phyloP scores from a whole-genome alignment of 2,329 filamentous ascomycete genomes.

The Penicillium polonicum region DNA sequence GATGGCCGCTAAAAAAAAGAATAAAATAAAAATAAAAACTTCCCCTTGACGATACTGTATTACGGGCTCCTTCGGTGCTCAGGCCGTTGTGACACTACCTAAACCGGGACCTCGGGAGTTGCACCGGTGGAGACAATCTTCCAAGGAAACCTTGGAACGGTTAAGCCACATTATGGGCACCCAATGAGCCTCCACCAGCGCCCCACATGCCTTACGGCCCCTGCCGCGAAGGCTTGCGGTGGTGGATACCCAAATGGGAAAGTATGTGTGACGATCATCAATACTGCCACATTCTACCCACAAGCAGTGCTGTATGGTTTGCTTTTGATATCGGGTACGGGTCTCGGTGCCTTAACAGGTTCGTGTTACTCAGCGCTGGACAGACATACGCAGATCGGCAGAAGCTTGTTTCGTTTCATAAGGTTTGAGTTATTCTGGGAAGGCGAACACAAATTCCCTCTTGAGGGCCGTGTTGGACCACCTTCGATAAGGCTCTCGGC shows the following conservation, averaged over 20 bases:
- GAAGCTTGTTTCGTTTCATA: background rate
- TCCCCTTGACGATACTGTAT: background rate
- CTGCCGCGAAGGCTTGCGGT: background rate
- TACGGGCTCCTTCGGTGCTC: background rate
- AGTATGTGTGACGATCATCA: background rate
- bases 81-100: too few relatives aligned
- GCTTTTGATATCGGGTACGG: too few relatives aligned
- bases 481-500: background rate
- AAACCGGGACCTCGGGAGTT: too few relatives aligned
- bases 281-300: background rate
- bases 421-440: background rate
- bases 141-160: too few relatives aligned
- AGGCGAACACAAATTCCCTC: background rate
- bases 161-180: background rate
- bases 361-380: too few relatives aligned
- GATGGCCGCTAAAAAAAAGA: background rate
- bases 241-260: background rate
- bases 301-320: background rate
- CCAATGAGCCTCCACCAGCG: background rate
- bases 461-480: background rate
- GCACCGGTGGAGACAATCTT: too few relatives aligned
- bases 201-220: background rate
- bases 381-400: background rate
- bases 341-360: background rate
- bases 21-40: background rate